Base-by-base conservation (phyloP, 495 filamentous ascomycete species). In the Rhypophila decipiens region DNA sequence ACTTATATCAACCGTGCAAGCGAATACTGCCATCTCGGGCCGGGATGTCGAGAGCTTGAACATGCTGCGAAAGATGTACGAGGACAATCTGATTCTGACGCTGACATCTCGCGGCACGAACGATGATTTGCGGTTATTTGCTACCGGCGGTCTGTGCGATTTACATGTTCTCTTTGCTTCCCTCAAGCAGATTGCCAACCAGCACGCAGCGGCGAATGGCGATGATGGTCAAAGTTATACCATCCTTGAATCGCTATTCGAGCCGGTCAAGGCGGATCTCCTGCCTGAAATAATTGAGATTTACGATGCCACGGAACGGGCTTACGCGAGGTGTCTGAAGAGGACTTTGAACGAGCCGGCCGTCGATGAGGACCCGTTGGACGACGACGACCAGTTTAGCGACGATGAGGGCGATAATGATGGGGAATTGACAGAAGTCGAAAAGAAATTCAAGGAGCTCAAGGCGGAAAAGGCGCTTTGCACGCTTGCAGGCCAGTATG, bases 391-490 rank as follows among this genome's bases (percentile, higher is more conserved):
- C 1, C 42, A 65, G 13, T 73, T 73, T 39, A 75, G 59, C 0
- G 85, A 87, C 20, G 79, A 86, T 0, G 79, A 79, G 24, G n/a
- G n/a, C n/a, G n/a, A n/a, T n/a, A 78, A 78, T 12, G 43, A 46
- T 18, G 77, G 77, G 17, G 72, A 77, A 3, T 67, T 78, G 0
- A 64, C 65, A 9, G 74, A 74, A 7, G 68, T 64, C 22, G 77
- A 83, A 48, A 74, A 73, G 17, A 70, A 78, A 42, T 74, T 74
- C 11, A 75, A 75, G 19, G 76, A 80, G 42, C 69, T 95, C 12
- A 68, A 87, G 31, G 78, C 87, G 2, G 91, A 97, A 60, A 80
- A 90, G 56, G 77, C 81, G 15, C 73, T 97, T 0, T 96, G 91
- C 66, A 85, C 88, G 54, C 71, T 95, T 2, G 80, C 90, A 4